Percentiles rank a stretch among this genome's conserved stretches.
These are phyloP conservation scores for Pythium phragmitis DNA, from an alignment of 352 stramenopile genomes.

Conservation along the genomic window DNA sequence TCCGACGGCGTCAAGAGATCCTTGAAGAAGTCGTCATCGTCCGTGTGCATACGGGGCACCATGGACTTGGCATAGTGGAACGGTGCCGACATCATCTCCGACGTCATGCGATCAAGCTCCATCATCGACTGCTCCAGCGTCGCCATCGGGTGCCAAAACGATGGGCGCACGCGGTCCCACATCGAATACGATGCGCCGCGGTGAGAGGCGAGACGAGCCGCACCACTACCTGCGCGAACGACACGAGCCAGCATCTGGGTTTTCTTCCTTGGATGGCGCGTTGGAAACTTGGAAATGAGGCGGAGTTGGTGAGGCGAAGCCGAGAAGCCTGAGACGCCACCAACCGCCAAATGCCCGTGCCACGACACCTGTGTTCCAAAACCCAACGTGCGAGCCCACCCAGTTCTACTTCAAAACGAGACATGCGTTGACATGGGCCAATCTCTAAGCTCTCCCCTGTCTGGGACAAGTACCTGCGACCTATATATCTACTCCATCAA, in stretches of 20 bases:
- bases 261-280: not conserved
- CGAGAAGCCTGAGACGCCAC: not conserved
- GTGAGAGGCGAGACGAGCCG: constrained; percentile 18
- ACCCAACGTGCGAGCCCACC: not conserved
- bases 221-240: constrained; percentile 7
- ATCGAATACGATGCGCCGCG: constrained; percentile 32
- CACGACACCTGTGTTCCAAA: constrained; percentile 8
- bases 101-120: constrained; percentile 52
- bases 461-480: constrained; percentile 13
- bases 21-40: constrained; percentile 58
- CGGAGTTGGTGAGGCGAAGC: not conserved
- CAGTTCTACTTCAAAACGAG: constrained; percentile 11
- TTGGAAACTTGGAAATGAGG: not conserved
- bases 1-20: constrained; percentile 52
- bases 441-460: constrained; percentile 16
- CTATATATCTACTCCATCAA: constrained; percentile 45
- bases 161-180: constrained; percentile 53
- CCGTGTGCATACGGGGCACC: constrained; percentile 28
- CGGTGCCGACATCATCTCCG: constrained; percentile 30
- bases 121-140: constrained; percentile 70
- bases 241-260: constrained; percentile 15
- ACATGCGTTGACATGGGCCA: constrained; percentile 11
- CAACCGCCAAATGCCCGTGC: constrained; percentile 2
- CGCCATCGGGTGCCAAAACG: constrained; percentile 57
- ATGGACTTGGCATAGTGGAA: constrained; percentile 17